Percentiles rank a stretch among this genome's conserved stretches.
Conservation (phyloP, 2,329 filamentous ascomycete species). For the Cladobotryum protrusum region DNA sequence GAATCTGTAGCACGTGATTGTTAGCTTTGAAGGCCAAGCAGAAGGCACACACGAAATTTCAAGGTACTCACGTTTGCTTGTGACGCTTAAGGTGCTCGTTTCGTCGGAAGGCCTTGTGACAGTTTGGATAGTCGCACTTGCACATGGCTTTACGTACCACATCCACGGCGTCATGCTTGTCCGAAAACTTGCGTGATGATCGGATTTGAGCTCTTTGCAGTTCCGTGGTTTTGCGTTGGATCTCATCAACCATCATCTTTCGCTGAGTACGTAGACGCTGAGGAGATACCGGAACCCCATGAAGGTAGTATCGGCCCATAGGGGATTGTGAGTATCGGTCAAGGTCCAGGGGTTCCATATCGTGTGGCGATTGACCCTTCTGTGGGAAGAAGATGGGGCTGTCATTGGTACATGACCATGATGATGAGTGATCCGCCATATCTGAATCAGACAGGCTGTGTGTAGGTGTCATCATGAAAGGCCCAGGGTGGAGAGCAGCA, state of each 20-base stretch:
- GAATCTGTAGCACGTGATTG: conserved; percentile 18
- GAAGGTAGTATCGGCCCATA: conserved; percentile 24
- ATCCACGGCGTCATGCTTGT: conserved; percentile 28
- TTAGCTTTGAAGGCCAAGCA: not conserved
- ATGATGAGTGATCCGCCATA: conserved; percentile 30
- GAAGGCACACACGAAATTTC: not conserved
- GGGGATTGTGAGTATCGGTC: conserved; percentile 32
- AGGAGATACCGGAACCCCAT: conserved; percentile 26
- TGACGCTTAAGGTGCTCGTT: conserved; percentile 53
- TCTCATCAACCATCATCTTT: conserved; percentile 35
- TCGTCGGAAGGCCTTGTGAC: conserved; percentile 44
- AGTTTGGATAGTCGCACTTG: conserved; percentile 42
- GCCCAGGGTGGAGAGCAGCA: conserved; percentile 24
- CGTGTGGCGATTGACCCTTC: conserved; percentile 24
- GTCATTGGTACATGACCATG: conserved; percentile 35
- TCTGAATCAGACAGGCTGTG: conserved; percentile 35
- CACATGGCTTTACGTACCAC: conserved; percentile 35
- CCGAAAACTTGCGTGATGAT: conserved; percentile 23
- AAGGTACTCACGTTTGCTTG: conserved; percentile 40
- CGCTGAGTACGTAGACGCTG: conserved; percentile 30
- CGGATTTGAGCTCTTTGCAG: conserved; percentile 38
- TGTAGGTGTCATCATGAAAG: conserved; percentile 36
- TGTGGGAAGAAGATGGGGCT: conserved; percentile 37
- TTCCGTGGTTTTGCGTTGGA: conserved; percentile 38
- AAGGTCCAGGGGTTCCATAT: conserved; percentile 29